These are phyloP conservation scores for Xylaria venustula DNA, from an alignment of 495 filamentous ascomycete genomes.

Conservation along the genomic window DNA sequence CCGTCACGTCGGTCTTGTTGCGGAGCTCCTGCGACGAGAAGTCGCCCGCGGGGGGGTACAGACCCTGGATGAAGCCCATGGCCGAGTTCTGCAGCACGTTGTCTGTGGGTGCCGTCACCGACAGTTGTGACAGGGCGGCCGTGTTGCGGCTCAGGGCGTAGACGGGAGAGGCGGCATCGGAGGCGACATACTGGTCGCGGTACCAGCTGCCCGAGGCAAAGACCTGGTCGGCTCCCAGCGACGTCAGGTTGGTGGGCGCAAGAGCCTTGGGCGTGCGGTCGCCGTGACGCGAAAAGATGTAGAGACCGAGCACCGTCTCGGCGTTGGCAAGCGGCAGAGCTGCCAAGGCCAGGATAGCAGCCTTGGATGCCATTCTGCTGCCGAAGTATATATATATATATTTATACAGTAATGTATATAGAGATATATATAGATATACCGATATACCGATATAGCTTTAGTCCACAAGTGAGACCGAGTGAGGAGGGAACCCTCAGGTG, in stretches of 20 bases:
- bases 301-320: conserved; percentile 65
- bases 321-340: conserved; percentile 38
- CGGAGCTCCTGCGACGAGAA: conserved; percentile 52
- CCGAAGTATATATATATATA: not conserved
- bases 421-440: too few relatives aligned
- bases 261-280: conserved; percentile 66
- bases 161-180: conserved; percentile 38
- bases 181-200: conserved; percentile 55
- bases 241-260: conserved; percentile 55
- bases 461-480: too few relatives aligned
- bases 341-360: conserved; percentile 31
- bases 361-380: conserved; percentile 21
- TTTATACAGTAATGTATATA: too few relatives aligned
- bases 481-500: not conserved
- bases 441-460: too few relatives aligned
- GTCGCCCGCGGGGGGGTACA: conserved; percentile 70
- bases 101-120: conserved; percentile 58
- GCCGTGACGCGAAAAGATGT: conserved; percentile 71
- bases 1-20: conserved; percentile 55
- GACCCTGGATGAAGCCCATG: conserved; percentile 73
- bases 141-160: conserved; percentile 52
- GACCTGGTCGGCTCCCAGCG: conserved; percentile 68
- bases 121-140: conserved; percentile 59
- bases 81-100: conserved; percentile 67
- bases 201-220: conserved; percentile 60